Conservation (phyloP, 805 yeast species). For the Metschnikowia peoriensis region DNA sequence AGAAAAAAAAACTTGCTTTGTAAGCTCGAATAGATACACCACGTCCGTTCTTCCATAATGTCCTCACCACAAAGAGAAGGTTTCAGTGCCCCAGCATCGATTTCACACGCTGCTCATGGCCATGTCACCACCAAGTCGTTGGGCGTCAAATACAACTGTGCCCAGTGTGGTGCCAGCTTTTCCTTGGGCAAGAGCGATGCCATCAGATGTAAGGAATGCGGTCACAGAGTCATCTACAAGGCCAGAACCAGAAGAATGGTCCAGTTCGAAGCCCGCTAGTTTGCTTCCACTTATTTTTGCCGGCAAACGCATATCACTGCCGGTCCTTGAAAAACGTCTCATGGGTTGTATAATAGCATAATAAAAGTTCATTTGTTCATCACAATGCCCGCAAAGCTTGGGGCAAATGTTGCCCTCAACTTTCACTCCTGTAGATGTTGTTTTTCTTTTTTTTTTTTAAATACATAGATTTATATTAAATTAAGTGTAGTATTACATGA, state of each 20-base stretch:
- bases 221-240: slow-evolving; percentile 95
- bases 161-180: slow-evolving; percentile 90
- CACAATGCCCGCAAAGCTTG: not conserved
- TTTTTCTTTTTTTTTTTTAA: not conserved
- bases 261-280: slow-evolving; percentile 45
- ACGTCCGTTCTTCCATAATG: slow-evolving; percentile 22
- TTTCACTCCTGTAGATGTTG: no score
- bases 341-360: slow-evolving; percentile 11
- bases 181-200: slow-evolving; percentile 91
- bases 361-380: slow-evolving; percentile 5
- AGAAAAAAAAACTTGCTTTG: not conserved
- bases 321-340: not conserved
- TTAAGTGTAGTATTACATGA: slow-evolving; percentile 8
- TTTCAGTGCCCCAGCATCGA: slow-evolving; percentile 75
- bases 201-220: slow-evolving; percentile 97
- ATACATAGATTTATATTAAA: not conserved
- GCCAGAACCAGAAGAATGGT: slow-evolving; percentile 97
- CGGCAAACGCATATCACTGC: not conserved
- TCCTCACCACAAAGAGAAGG: slow-evolving; percentile 74
- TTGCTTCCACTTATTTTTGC: not conserved
- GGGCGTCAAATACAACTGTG: slow-evolving; percentile 92
- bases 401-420: no score
- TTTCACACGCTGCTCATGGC: slow-evolving; percentile 78
- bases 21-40: not conserved
- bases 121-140: slow-evolving; percentile 60